phyloP scores from a whole-genome alignment of 306 rosid species.

The Casuarina glauca region DNA sequence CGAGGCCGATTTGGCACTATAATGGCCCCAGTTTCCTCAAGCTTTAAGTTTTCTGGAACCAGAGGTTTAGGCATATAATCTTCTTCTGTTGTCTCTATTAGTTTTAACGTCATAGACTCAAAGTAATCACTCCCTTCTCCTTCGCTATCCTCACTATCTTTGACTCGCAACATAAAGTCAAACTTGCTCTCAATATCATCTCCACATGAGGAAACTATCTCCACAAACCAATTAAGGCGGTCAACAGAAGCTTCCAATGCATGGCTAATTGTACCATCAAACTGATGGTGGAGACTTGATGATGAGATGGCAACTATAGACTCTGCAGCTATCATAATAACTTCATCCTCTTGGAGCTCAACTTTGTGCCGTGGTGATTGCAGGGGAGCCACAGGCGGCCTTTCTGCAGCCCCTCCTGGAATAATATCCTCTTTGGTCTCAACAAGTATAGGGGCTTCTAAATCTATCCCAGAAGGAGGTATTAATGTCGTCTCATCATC shows the following conservation, averaged over 20 bases:
- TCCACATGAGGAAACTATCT: slow-evolving; percentile 54
- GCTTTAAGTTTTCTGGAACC: slow-evolving; percentile 65
- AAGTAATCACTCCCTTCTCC: slow-evolving; percentile 66
- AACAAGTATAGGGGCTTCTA: slow-evolving; percentile 62
- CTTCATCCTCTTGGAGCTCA: slow-evolving; percentile 50
- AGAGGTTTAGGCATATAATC: slow-evolving; percentile 93
- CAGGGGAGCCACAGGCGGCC: slow-evolving; percentile 35
- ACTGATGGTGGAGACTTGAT: slow-evolving; percentile 25
- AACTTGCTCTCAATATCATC: slow-evolving; percentile 42
- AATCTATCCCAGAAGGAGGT: slow-evolving; percentile 54
- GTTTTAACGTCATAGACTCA: slow-evolving; percentile 74
- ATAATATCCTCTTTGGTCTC: slow-evolving; percentile 52
- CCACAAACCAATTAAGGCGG: slow-evolving; percentile 73
- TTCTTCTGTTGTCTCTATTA: slow-evolving; percentile 66
- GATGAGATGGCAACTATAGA: slow-evolving; percentile 77
- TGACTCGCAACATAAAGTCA: slow-evolving; percentile 30
- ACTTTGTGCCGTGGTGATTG: slow-evolving; percentile 27
- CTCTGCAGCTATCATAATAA: slow-evolving; percentile 67
- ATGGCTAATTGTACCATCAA: slow-evolving; percentile 35
- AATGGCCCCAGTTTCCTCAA: slow-evolving; percentile 63
- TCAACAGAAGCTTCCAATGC: slow-evolving; percentile 48
- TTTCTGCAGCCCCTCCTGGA: slow-evolving; percentile 40
- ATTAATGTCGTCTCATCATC: slow-evolving; percentile 70
- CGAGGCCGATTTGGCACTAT: slow-evolving; percentile 56
- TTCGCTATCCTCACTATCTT: slow-evolving; percentile 33